A percentile compares a stretch with the other conserved stretches of the same genome.
phyloP scores from a whole-genome alignment of 2,329 filamentous ascomycete species.

The Dothidotthia symphoricarpi region DNA sequence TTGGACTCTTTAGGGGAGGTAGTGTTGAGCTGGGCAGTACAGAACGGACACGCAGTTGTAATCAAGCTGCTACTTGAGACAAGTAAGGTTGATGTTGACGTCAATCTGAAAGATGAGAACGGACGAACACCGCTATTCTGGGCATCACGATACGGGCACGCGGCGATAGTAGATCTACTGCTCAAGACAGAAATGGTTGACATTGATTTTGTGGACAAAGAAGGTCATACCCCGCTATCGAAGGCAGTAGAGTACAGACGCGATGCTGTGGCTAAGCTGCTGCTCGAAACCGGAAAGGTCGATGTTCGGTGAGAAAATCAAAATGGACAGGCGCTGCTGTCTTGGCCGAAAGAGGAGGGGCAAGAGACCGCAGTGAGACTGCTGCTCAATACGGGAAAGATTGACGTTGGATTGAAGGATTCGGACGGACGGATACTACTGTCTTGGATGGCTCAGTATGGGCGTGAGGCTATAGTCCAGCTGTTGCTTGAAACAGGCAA shows the following conservation, averaged over 20 bases:
- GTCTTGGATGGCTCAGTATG: background rate
- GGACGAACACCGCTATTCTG: background rate
- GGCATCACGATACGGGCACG: background rate
- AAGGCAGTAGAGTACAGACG: background rate
- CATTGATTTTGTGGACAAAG: background rate
- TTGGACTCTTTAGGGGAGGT: too few species aligned
- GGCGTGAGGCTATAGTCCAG: background rate
- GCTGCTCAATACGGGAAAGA: background rate
- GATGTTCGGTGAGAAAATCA: too few species aligned
- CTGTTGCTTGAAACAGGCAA: background rate
- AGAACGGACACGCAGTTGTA: background rate
- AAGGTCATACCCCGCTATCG: background rate
- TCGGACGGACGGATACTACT: background rate
- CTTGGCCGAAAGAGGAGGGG: background rate
- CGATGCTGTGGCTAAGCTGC: background rate
- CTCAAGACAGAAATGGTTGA: background rate
- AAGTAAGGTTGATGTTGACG: background rate
- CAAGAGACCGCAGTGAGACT: background rate
- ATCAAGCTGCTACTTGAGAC: background rate
- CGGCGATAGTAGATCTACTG: background rate
- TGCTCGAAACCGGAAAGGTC: too few species aligned
- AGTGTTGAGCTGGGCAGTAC: too few species aligned
- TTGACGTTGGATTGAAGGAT: background rate
- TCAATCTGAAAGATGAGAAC: background rate
- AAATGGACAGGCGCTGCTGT: background rate